Conservation (phyloP, 2,329 filamentous ascomycete species). For the Pseudocercospora eumusae region DNA sequence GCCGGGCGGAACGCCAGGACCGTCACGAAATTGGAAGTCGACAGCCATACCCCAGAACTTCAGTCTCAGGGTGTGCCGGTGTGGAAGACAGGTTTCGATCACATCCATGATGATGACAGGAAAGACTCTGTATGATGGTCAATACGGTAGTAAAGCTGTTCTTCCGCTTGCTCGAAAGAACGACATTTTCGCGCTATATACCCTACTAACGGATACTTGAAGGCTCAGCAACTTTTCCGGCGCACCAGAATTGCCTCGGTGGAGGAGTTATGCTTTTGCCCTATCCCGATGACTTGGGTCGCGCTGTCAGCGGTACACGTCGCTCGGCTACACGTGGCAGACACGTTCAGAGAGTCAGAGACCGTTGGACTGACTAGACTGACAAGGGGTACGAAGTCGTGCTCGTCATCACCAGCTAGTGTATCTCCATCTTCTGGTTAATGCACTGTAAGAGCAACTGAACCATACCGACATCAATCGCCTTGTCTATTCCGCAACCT, state of each 20-base stretch:
- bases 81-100: not conserved
- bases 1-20: not conserved
- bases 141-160: conserved; percentile 3
- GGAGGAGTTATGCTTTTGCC: not conserved
- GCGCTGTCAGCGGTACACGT: not conserved
- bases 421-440: not conserved
- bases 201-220: not conserved
- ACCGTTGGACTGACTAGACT: not conserved
- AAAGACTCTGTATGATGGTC: not conserved
- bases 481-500: too few relatives aligned
- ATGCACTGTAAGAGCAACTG: too few relatives aligned
- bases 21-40: not conserved
- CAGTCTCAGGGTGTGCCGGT: not conserved
- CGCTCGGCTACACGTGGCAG: not conserved
- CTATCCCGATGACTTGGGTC: not conserved
- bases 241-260: not conserved
- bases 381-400: too few relatives aligned
- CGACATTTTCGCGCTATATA: too few relatives aligned
- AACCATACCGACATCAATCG: too few relatives aligned
- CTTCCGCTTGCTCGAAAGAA: not conserved
- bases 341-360: not conserved
- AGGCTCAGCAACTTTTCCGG: not conserved
- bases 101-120: not conserved
- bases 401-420: not conserved
- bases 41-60: not conserved